Conservation (phyloP, 148 eudicot genomes). For the Linanthus parryae region DNA sequence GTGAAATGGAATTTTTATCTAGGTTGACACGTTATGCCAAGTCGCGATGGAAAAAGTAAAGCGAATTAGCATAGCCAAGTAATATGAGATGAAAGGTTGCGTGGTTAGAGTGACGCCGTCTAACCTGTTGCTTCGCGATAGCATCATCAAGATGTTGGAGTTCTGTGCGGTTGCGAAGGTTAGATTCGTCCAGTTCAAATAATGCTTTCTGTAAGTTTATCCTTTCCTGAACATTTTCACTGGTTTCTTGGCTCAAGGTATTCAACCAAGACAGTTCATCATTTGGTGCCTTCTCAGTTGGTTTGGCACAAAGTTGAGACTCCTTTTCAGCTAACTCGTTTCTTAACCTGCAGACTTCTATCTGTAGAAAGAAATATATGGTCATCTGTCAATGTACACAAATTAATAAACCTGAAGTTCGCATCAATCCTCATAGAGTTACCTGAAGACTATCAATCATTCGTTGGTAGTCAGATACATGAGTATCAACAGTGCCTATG, state of each 20-base stretch:
- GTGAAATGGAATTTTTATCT: too few relatives aligned
- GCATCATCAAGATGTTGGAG: conserved; percentile 79
- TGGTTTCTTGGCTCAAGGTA: conserved; percentile 64
- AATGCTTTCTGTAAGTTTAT: conserved; percentile 84
- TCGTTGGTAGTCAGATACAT: conserved; percentile 79
- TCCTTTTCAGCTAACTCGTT: conserved; percentile 72
- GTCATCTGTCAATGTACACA: conserved; percentile 2
- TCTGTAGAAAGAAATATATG: conserved; percentile 25
- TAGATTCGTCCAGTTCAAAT: conserved; percentile 77
- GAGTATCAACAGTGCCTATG: conserved; percentile 59
- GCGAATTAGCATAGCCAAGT: too few relatives aligned
- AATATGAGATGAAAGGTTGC: too few relatives aligned
- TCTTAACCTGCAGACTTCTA: conserved; percentile 64
- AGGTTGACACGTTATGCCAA: too few relatives aligned
- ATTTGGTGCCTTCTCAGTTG: conserved; percentile 52
- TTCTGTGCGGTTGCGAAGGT: conserved; percentile 60
- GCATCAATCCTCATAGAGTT: conserved; percentile 5
- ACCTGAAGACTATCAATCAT: conserved; percentile 89
- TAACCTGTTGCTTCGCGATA: conserved; percentile 68
- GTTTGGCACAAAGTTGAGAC: conserved; percentile 48
- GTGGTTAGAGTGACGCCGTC: conserved; percentile 4
- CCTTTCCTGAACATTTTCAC: conserved; percentile 84
- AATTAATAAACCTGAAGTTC: conserved; percentile 5
- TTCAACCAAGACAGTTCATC: conserved; percentile 76
- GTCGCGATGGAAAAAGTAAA: too few relatives aligned